Percentiles rank a stretch among this genome's conserved stretches.
Conservation (phyloP, 2,329 filamentous ascomycete species). For the Penicillium corylophilum region DNA sequence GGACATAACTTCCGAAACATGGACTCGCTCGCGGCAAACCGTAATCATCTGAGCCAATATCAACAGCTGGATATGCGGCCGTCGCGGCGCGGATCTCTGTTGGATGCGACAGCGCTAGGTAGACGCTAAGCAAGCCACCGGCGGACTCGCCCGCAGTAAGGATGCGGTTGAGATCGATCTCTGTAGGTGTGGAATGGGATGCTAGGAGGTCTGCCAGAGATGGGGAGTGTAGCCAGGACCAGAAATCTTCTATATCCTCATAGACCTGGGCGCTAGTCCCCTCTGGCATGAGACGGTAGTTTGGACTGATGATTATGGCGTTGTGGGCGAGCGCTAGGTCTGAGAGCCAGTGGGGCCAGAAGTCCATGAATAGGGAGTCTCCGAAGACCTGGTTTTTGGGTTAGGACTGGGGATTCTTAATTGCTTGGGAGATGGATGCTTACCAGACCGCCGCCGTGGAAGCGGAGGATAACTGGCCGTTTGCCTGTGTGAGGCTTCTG, state of each 20-base stretch:
- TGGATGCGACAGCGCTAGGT: constrained; percentile 27
- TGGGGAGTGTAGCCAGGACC: constrained; percentile 43
- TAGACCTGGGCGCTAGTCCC: constrained; percentile 48
- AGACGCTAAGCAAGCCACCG: constrained; percentile 31
- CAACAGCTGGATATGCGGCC: constrained; percentile 35
- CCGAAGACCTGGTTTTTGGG: constrained; percentile 28
- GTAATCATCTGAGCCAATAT: constrained; percentile 23
- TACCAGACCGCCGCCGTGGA: constrained; percentile 49
- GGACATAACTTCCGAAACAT: constrained; percentile 15
- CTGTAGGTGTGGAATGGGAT: constrained; percentile 8
- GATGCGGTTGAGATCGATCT: constrained; percentile 27
- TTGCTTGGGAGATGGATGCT: not conserved
- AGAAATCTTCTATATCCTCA: constrained; percentile 50
- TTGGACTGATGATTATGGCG: constrained; percentile 50
- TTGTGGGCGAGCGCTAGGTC: constrained; percentile 39
- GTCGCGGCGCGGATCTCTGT: constrained; percentile 31
- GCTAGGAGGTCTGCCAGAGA: constrained; percentile 12
- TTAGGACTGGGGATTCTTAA: not conserved
- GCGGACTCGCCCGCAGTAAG: constrained; percentile 32
- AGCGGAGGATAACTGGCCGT: constrained; percentile 44
- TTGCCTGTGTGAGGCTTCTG: constrained; percentile 34
- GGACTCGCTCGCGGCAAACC: constrained; percentile 7
- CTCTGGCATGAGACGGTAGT: constrained; percentile 56
- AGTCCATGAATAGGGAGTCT: constrained; percentile 28
- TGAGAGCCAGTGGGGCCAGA: constrained; percentile 37